Evolutionary conservation across 2,329 filamentous ascomycete species (phyloP), one percentile per base, ranked within the genome.

Genomic region (Aspergillus hiratsukae): DNA sequence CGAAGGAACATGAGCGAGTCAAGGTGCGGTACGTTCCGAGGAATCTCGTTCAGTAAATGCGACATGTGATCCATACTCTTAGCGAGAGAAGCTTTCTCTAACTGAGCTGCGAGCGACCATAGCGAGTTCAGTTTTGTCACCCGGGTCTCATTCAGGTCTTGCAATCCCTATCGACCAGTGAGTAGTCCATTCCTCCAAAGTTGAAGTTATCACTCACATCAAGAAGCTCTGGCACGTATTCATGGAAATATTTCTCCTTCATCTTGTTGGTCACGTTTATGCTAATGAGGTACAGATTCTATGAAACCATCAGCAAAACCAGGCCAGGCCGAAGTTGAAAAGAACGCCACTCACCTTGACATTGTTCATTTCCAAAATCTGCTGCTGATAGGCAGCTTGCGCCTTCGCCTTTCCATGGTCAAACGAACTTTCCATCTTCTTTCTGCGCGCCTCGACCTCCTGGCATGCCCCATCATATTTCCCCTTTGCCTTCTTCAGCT

Each of bases 1-100:
- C 89, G 87, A 56, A 96, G 87, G 73, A 97, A 99, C 94, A 99
- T 99, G 82, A 96, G 90, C 21, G 91, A 96, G 74, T 99, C 95
- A 43, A 99, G 82, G 48, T 88, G 83, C 9, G 94, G 94, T 59
- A 89, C 83, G 70, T 99, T 99, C 56, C 93, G 85, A 11, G 88
- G 84, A 51, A 99, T 94, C 69, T 97, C 93, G 56, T 84, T 81
- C 4, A 86, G 80, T 10, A 97, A 82, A 63, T 88, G 86, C 29
- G 88, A 81, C 63, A 96, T 79, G 58, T 90, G 83, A 41, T 85
- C 83, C 3, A 83, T 84, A 69, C 90, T 92, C 62, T 87, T 85
- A 58, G 86, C 82, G 49, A 97, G 78, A 69, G 91, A 89, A n/a
- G 80, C 78, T n/a, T 82, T 84, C 73, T 99, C 94, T 43, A 99